phyloP scores from a whole-genome alignment of 768 basidiomycete species.

The Calvatia gigantea region DNA sequence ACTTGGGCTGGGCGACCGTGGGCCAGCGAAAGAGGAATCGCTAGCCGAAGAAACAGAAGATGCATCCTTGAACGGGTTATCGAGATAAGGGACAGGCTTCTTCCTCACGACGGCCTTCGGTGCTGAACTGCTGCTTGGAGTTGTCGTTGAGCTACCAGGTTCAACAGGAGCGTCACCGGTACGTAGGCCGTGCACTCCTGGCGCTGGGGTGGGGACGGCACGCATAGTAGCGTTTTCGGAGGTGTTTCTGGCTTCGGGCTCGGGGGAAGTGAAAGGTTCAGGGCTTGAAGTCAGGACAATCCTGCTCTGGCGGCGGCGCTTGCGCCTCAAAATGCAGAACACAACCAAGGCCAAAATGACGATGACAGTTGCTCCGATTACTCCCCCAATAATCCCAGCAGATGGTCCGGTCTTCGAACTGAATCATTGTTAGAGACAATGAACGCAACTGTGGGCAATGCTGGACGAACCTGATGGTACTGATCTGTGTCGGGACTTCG shows the following conservation, averaged over 20 bases:
- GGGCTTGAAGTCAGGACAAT: neutral
- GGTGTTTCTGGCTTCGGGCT: neutral
- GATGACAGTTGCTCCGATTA: conserved; percentile 4
- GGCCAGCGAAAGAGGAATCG: neutral
- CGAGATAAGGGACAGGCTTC: conserved; percentile 4
- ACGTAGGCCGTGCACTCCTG: neutral
- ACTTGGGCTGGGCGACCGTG: neutral
- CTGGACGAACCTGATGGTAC: neutral
- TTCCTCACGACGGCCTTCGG: neutral
- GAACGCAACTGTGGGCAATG: too few species aligned
- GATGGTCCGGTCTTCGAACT: neutral
- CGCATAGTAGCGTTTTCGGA: neutral
- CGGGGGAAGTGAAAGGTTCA: neutral
- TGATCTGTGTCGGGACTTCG: neutral
- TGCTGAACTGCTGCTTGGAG: neutral
- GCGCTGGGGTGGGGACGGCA: neutral
- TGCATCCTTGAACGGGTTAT: neutral
- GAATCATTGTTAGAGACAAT: neutral
- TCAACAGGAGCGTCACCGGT: neutral
- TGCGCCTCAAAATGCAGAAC: conserved; percentile 8
- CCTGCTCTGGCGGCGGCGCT: neutral
- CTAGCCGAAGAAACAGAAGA: neutral
- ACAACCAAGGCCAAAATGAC: conserved; percentile 5
- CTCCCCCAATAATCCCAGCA: conserved; percentile 3
- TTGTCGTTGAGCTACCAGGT: neutral